Conservation (phyloP, 2,329 filamentous ascomycete species). For the Hypoxylon sp. region DNA sequence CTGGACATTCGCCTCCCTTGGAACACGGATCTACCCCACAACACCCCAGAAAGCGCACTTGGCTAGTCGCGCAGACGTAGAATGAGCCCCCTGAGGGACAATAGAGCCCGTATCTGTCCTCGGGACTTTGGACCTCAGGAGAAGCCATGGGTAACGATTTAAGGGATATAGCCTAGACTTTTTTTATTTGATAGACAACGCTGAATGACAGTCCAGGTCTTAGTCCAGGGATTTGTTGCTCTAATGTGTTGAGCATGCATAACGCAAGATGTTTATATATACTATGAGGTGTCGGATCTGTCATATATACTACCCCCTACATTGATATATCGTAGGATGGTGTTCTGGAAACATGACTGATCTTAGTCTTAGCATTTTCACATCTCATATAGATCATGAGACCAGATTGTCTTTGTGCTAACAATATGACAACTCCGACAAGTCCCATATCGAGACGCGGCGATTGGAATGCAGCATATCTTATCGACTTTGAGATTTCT, state of each 20-base stretch:
- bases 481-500: background rate
- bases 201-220: background rate
- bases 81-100: conserved; percentile 56
- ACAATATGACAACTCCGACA: conserved; percentile 7
- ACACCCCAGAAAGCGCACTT: conserved; percentile 58
- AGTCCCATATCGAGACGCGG: background rate
- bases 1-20: conserved; percentile 52
- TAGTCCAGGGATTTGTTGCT: background rate
- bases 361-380: background rate
- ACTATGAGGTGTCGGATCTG: background rate
- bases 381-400: background rate
- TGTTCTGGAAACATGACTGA: background rate
- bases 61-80: conserved; percentile 53
- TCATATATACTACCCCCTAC: background rate
- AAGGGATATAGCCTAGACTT: background rate
- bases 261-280: background rate
- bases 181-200: background rate
- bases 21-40: conserved; percentile 57
- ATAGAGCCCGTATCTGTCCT: conserved; percentile 46
- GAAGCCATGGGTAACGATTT: conserved; percentile 15
- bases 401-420: conserved; percentile 12
- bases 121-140: conserved; percentile 3
- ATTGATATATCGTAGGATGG: background rate
- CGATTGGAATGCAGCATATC: background rate
- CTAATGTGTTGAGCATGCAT: background rate